Evolutionary conservation across 306 rosid species (phyloP).

Genomic region (Begonia loranthoides): DNA sequence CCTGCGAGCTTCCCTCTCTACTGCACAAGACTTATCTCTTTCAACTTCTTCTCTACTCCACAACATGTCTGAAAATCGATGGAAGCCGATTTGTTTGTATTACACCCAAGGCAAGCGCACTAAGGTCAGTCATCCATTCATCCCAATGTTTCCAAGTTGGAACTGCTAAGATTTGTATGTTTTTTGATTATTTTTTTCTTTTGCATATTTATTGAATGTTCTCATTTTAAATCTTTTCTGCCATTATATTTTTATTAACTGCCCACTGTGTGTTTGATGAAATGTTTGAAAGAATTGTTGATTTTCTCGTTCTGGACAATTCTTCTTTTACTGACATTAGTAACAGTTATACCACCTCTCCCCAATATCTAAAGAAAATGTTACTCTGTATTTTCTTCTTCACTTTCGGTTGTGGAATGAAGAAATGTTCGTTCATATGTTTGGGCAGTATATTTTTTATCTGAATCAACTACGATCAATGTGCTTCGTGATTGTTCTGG

Average conservation of each 20-base stretch:
- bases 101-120: conserved; percentile 83
- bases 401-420: too few relatives aligned
- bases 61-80: conserved; percentile 18
- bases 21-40: conserved; percentile 19
- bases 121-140: conserved; percentile 27
- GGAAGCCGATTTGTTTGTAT: conserved; percentile 77
- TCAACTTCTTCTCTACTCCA: conserved; percentile 4
- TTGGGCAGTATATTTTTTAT: too few relatives aligned
- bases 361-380: too few relatives aligned
- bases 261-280: conserved; percentile 32
- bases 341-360: neutral
- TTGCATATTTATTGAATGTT: neutral
- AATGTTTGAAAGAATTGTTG: conserved; percentile 12
- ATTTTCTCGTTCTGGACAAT: neutral
- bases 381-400: too few relatives aligned
- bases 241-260: neutral
- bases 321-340: neutral
- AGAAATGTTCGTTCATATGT: too few relatives aligned
- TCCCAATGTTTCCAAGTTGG: neutral
- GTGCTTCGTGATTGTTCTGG: too few relatives aligned
- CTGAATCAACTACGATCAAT: too few relatives aligned
- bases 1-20: conserved; percentile 32
- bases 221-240: neutral
- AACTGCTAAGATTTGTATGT: neutral
- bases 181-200: too few relatives aligned